Conservation (phyloP, 2,329 filamentous ascomycete species). For the Hypoxylon sp. region DNA sequence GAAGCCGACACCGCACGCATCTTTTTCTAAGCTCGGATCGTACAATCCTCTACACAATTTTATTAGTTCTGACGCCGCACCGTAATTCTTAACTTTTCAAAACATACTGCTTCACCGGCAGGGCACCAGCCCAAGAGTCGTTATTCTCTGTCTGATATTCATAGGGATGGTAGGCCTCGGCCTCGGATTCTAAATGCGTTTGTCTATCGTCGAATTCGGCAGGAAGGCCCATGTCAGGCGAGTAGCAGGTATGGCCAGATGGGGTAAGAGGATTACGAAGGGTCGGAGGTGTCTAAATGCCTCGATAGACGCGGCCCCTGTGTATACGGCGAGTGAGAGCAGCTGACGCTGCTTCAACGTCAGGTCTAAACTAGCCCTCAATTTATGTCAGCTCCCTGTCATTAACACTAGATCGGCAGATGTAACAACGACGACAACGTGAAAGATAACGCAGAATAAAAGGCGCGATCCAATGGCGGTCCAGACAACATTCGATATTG, state of each 20-base stretch:
- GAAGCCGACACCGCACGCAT: conserved; percentile 99
- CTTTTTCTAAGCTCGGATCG: conserved; percentile 95
- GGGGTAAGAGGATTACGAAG: conserved; percentile 24
- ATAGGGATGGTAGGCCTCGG: conserved; percentile 76
- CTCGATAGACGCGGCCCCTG: conserved; percentile 39
- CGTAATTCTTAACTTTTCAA: background rate
- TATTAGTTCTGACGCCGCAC: conserved; percentile 34
- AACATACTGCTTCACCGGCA: conserved; percentile 90
- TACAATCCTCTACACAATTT: conserved; percentile 77
- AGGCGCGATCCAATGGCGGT: conserved; percentile 37
- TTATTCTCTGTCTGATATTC: conserved; percentile 91
- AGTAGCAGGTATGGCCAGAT: conserved; percentile 51
- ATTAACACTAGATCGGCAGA: conserved; percentile 27
- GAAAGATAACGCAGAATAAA: conserved; percentile 36
- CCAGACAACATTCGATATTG: conserved; percentile 26
- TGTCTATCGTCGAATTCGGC: conserved; percentile 78
- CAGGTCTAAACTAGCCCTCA: conserved; percentile 37
- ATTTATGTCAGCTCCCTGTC: conserved; percentile 38
- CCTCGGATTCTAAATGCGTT: conserved; percentile 70
- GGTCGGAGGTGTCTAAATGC: conserved; percentile 37
- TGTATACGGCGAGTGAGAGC: conserved; percentile 41
- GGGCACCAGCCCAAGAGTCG: conserved; percentile 88
- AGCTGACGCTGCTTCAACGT: conserved; percentile 49
- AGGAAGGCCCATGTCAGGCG: conserved; percentile 77
- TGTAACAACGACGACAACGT: conserved; percentile 27